Percentiles rank a stretch among this genome's conserved stretches.
These are phyloP conservation scores for Phytopythium boreale DNA, from an alignment of 352 stramenopile genomes.

Conservation along the genomic window DNA sequence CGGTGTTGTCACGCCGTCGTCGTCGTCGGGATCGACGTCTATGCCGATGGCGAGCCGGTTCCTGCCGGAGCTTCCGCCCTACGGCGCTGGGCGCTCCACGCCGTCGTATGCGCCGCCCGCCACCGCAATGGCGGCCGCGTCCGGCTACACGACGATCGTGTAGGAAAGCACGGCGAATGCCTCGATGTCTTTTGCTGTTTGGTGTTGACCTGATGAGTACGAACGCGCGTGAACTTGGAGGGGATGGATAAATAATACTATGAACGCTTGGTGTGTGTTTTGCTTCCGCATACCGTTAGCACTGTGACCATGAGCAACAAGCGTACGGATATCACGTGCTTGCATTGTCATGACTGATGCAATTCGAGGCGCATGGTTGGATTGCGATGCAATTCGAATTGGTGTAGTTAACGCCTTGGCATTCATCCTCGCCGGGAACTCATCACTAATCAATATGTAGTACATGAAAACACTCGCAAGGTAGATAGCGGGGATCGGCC, in stretches of 20 bases:
- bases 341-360: too few species aligned
- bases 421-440: not conserved
- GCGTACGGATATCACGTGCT: not conserved
- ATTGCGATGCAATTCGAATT: too few species aligned
- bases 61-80: not conserved
- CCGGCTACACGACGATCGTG: not conserved
- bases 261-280: not conserved
- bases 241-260: too few species aligned
- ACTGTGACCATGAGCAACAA: not conserved
- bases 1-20: not conserved
- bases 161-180: not conserved
- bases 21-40: not conserved
- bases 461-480: not conserved
- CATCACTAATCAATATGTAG: not conserved
- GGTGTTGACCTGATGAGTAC: not conserved
- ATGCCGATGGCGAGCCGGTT: not conserved
- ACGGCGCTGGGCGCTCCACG: not conserved
- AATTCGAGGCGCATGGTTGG: too few species aligned
- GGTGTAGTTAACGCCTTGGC: not conserved
- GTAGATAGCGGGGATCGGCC: too few species aligned
- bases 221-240: not conserved
- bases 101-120: not conserved
- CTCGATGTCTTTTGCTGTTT: not conserved
- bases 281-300: too few species aligned
- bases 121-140: not conserved